These are phyloP conservation scores for Pythium insidiosum DNA, from an alignment of 352 stramenopile species.

Conservation along the genomic window DNA sequence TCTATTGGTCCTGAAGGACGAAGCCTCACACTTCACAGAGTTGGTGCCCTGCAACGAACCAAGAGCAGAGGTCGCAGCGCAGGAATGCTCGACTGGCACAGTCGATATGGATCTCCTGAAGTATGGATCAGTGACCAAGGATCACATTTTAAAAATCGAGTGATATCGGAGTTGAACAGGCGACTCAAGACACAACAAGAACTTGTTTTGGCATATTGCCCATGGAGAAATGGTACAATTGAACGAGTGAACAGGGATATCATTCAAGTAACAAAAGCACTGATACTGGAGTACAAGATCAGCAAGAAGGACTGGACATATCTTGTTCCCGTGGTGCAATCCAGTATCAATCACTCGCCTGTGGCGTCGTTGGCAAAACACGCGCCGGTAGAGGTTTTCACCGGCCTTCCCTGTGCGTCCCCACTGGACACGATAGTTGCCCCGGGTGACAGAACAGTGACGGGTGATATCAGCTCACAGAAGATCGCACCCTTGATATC, in stretches of 20 bases:
- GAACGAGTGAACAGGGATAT: slow-evolving; percentile 19
- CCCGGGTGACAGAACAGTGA: background rate
- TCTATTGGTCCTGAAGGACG: slow-evolving; percentile 20
- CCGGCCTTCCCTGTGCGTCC: slow-evolving; percentile 1
- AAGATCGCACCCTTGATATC: background rate
- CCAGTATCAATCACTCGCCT: slow-evolving; percentile 20
- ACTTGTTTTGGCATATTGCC: slow-evolving; percentile 20
- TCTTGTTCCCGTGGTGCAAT: slow-evolving; percentile 17
- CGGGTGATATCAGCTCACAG: background rate
- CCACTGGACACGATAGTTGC: background rate
- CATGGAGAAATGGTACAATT: slow-evolving; percentile 23
- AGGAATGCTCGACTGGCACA: slow-evolving; percentile 14
- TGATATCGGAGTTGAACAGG: slow-evolving; percentile 12
- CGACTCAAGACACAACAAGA: slow-evolving; percentile 14
- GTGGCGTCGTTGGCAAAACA: slow-evolving; percentile 11
- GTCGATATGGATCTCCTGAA: slow-evolving; percentile 15
- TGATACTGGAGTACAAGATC: slow-evolving; percentile 22
- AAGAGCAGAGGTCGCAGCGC: slow-evolving; percentile 9
- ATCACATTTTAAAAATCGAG: slow-evolving; percentile 14
- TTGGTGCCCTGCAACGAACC: slow-evolving; percentile 15
- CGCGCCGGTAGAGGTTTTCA: slow-evolving; percentile 16
- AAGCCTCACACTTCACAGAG: slow-evolving; percentile 19
- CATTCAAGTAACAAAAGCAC: slow-evolving; percentile 16
- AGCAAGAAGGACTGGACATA: slow-evolving; percentile 13
- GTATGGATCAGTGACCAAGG: slow-evolving; percentile 17